A percentile compares a stretch with the other conserved stretches of the same genome.
These are phyloP conservation scores for Epichloe bromicola DNA, from an alignment of 2,329 filamentous ascomycete genomes.

Conservation along the genomic window DNA sequence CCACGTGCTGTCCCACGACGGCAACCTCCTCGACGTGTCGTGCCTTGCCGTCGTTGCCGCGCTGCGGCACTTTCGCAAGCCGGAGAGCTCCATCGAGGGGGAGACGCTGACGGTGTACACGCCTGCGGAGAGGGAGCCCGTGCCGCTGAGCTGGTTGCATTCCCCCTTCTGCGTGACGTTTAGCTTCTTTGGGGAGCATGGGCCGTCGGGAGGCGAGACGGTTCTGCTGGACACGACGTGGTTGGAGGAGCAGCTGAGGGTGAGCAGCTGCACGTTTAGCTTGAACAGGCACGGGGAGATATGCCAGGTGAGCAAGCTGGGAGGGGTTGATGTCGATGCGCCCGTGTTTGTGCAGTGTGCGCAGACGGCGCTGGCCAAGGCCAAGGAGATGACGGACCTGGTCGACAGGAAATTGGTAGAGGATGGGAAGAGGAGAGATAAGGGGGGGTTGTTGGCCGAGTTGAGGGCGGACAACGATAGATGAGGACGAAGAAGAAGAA, in stretches of 20 bases:
- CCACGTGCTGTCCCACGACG: conserved; percentile 83
- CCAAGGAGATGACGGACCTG: conserved; percentile 63
- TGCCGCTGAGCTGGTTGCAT: conserved; percentile 82
- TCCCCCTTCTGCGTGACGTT: conserved; percentile 87
- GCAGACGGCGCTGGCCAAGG: conserved; percentile 60
- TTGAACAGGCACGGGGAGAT: conserved; percentile 84
- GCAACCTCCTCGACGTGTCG: conserved; percentile 73
- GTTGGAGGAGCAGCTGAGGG: conserved; percentile 64
- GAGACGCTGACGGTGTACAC: conserved; percentile 77
- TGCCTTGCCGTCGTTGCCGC: conserved; percentile 82
- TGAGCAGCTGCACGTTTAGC: conserved; percentile 65
- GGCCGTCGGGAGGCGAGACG: conserved; percentile 36
- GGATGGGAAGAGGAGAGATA: conserved; percentile 66
- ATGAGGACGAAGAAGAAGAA: conserved; percentile 12
- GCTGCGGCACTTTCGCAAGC: conserved; percentile 80
- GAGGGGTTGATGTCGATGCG: conserved; percentile 72
- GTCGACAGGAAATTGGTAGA: conserved; percentile 62
- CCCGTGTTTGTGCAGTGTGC: conserved; percentile 65
- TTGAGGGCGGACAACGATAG: conserved; percentile 74
- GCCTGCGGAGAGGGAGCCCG: conserved; percentile 73
- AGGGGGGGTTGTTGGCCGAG: conserved; percentile 67
- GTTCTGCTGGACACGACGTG: conserved; percentile 59
- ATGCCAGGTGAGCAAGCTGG: conserved; percentile 82
- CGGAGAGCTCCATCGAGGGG: conserved; percentile 76
- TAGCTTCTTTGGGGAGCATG: conserved; percentile 64